Base-by-base conservation (phyloP, 768 basidiomycete genomes). In the Suillus subaureus region DNA sequence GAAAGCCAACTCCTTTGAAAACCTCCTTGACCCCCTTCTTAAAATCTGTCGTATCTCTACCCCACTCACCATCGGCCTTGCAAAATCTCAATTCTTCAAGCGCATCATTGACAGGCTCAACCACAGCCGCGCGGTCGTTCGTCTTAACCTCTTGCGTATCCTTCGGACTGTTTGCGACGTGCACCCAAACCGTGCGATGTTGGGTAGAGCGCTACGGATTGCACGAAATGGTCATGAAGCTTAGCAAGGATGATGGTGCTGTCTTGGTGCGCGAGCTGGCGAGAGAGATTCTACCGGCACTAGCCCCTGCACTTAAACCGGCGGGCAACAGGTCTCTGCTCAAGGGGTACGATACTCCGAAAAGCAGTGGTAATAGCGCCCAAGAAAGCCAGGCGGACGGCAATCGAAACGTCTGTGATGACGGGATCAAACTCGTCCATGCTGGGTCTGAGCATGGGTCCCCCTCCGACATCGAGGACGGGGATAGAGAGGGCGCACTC, bases 1-100 rank as follows among this genome's bases (percentile, higher is more conserved):
- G 35, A 96, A 96, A 78, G 89, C 93, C 55, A 92, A 93, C 73
- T 91, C 90, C 2, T 96, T 97, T 72, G 97, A 99, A 75, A 94
- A 92, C 72, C 79, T 99, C 28, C 87, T 98, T 9, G 94, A 96
- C 61, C 93, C 94, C 1, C 91, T 96, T 79, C 86, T 96, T 73
- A 97, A 97, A 81, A 91, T 98, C 55, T 88, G 90, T 61, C 91
- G 96, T 13, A 77, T 94, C 9, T 98, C 96, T 0, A 83, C 85
- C 1, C 75, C 82, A 1, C 76, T 98, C 43, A 89, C 93, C 1
- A 86, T 93, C 31, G 87, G 87, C 21, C 85, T 99, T 52, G 87
- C 95, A 42, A 90, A 89, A 67, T 80, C 94, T 4, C 82, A 89
- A 31, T 95, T 99, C 80, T 93, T 97, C 85, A 87, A 87, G 68